Evolutionary conservation across 306 rosid species (phyloP), one percentile per base, ranked within the genome.

Genomic region (Crotalaria pallida): DNA sequence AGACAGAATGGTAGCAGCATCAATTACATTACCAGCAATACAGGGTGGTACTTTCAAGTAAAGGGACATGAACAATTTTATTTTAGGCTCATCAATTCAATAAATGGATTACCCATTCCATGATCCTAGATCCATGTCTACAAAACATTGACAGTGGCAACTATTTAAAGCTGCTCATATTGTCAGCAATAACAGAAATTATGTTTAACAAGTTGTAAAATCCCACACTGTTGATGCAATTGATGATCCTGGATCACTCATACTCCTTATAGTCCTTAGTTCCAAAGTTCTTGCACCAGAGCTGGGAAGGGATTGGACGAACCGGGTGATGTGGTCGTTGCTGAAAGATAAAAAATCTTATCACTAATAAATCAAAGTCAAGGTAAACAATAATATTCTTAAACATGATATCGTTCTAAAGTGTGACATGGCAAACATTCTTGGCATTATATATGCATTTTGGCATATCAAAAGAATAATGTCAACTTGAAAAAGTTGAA

Each of bases 241-340:
- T 26, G 48, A 43, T 64, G 43, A 26, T 79, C 47, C 43, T 24
- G 33, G 38, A 65, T 44, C 51, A 71, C 87, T 73, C 61, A 60
- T 94, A 94, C 79, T 88, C 97, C 70, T 94, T 94, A 18, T 94
- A 94, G 80, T 88, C 97, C 70, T 94, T 94, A 18, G 70, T 87
- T 58, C 96, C 99, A 50, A 94, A 91, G 75, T 94, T 94, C 75
- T 94, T 94, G 89, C 97, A 91, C 99, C 97, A 94, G 19, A 91
- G 76, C 72, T 94, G 99, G 17, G 99, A 94, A 55, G 97, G 99
- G 77, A 94, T 94, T 2, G 99, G 91, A 10, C 92, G 97, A 78
- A 94, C 91, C 1, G 96, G 99, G 49, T 86, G 85, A 83, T 84
- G 97, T 0, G 99, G 97, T 69, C 99, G 92, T 91, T 88, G 97